Base-by-base conservation (phyloP, 192 early-diverging fungal genomes). In the Umbelopsis sp. region DNA sequence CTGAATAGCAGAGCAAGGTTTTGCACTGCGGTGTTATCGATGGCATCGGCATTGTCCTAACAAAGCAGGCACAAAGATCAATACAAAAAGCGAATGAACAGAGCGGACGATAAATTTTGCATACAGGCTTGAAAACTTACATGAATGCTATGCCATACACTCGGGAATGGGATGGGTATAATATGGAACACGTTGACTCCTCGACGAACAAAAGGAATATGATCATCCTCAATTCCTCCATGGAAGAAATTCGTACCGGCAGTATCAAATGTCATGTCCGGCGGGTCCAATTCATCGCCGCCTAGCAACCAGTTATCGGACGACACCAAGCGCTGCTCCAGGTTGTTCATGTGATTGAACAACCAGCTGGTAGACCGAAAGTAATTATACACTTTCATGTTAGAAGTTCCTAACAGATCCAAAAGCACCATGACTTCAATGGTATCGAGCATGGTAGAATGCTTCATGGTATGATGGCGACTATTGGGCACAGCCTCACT, bases 381-480 rank as follows among this genome's bases (percentile, higher is more conserved):
- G 49, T 81, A 82, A 70, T 91, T 91, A 44, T 68, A 73, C 16
- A 95, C 79, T 21, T 27, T 65, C 22, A 82, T 74, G 27, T 85
- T 71, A 64, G 74, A 35, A 0, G 89, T 78, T 0, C 97, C 97
- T 16, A 98, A 79, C 35, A 98, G 81, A 79, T 98, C 97, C 23
- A 98, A 81, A 16, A 97, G 82, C 0, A 98, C 87, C 73, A 98
- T 84, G 6, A 92, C 76, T 41, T 97, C 95, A 18, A 98, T 95
- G 18, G 87, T 78, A 33, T 82, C 76, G n/a, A 98, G 78, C 30
- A 79, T 68, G 20, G 71, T 82, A 18, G 55, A 61, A n/a, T 61
- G 55, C 55, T 61, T 61, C 4, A 30, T 35, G 22, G 68, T 49
- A 46, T 33, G 48, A 46, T 71, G 20, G 66, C 71, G 5, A 69